Percentiles rank a stretch among this genome's conserved stretches.
phyloP scores from a whole-genome alignment of 495 filamentous ascomycete genomes.

The Podospora sp. region DNA sequence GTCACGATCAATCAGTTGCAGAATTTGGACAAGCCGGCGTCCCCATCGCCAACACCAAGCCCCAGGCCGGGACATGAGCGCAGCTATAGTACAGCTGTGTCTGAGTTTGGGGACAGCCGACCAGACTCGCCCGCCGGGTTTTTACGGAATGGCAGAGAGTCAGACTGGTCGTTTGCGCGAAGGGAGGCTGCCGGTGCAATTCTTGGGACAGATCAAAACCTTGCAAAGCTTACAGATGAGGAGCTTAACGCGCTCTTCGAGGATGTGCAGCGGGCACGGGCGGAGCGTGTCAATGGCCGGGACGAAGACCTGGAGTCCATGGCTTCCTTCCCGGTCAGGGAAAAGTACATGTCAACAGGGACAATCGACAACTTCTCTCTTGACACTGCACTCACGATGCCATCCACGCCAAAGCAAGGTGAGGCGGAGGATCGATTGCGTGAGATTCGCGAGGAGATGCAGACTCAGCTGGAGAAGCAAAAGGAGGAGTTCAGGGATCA shows the following conservation, averaged over 20 bases:
- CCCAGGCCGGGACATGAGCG: constrained; percentile 76
- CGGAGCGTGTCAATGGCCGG: constrained; percentile 72
- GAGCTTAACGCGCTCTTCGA: constrained; percentile 94
- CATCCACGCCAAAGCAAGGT: constrained; percentile 80
- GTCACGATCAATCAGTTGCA: constrained; percentile 80
- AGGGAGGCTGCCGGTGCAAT: constrained; percentile 89
- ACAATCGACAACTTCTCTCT: constrained; percentile 96
- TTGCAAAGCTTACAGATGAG: constrained; percentile 85
- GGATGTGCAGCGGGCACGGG: constrained; percentile 86
- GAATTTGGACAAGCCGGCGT: constrained; percentile 39
- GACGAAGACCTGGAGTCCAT: constrained; percentile 88
- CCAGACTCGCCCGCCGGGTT: constrained; percentile 78
- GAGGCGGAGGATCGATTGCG: constrained; percentile 74
- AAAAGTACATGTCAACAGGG: constrained; percentile 95
- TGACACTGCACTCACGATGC: constrained; percentile 91
- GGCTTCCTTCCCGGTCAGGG: constrained; percentile 82
- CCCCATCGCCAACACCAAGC: constrained; percentile 61
- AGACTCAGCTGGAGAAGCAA: constrained; percentile 81
- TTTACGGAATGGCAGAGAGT: constrained; percentile 70
- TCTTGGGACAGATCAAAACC: constrained; percentile 89
- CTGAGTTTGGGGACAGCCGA: constrained; percentile 66
- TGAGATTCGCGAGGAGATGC: constrained; percentile 83
- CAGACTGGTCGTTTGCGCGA: constrained; percentile 94
- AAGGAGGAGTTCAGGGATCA: constrained; percentile 83
- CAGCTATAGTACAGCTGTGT: constrained; percentile 71